A percentile compares a stretch with the other conserved stretches of the same genome.
Evolutionary conservation across 305 asterid genomes (phyloP).

Genomic region (Salvia sclarea): DNA sequence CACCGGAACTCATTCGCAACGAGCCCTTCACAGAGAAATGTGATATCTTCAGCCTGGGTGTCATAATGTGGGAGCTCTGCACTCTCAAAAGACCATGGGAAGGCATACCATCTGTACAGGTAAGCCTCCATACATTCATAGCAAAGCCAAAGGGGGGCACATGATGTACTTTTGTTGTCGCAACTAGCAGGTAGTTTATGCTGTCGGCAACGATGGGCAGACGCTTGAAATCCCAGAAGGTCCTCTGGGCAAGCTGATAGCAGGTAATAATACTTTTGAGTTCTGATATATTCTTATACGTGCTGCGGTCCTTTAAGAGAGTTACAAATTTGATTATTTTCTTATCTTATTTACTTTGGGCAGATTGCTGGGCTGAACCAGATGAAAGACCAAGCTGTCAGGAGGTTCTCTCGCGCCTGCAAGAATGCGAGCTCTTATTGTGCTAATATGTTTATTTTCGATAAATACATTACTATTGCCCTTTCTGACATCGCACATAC

Average conservation of each 20-base stretch:
- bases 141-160: background rate
- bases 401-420: slow-evolving; percentile 78
- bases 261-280: slow-evolving; percentile 45
- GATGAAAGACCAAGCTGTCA: slow-evolving; percentile 84
- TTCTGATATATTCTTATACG: too few relatives aligned
- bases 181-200: slow-evolving; percentile 71
- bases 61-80: slow-evolving; percentile 97
- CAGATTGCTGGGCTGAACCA: slow-evolving; percentile 99
- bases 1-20: slow-evolving; percentile 94
- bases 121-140: slow-evolving; percentile 31
- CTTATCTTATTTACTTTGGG: background rate
- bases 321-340: background rate
- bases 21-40: slow-evolving; percentile 94
- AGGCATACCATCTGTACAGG: slow-evolving; percentile 81
- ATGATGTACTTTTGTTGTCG: background rate
- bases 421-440: slow-evolving; percentile 69
- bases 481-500: background rate
- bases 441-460: slow-evolving; percentile 35
- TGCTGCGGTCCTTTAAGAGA: slow-evolving; percentile 6
- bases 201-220: slow-evolving; percentile 89
- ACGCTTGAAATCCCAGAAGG: slow-evolving; percentile 94
- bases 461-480: background rate
- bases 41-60: slow-evolving; percentile 94
- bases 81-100: slow-evolving; percentile 92
- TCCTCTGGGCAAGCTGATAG: slow-evolving; percentile 77